Base-by-base conservation (phyloP, 352 stramenopile genomes). In the Peronospora destructor region DNA sequence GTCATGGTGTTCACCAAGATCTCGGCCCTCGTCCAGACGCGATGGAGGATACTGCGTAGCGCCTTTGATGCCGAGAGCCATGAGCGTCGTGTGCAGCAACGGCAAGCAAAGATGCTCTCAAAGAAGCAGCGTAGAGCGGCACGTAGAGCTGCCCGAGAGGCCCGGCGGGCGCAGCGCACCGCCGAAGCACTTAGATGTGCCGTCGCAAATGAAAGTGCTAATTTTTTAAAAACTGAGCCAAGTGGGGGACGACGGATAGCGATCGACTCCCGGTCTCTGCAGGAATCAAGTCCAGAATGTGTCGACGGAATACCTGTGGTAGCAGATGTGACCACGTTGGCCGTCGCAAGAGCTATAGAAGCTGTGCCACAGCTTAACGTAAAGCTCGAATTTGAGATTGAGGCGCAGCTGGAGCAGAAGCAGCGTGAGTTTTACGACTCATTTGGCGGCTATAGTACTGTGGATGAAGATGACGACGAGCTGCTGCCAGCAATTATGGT, bases 391-490 rank as follows among this genome's bases (percentile, higher is more conserved):
- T 45, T 58, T 45, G 45, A 66, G 26, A 43, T 56, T 4, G 49
- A 71, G 36, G 30, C 43, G 10, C 53, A 64, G 37, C 41, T 71
- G 25, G 61, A 66, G 41, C 57, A 70, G 29, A 71, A 67, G 43
- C 58, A 67, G 38, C 45, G 58, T 26, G 37, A 65, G 33, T 71
- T 71, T 40, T 65, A 66, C 53, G 65, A 71, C 19, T 74, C 65
- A 6, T 38, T 71, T 17, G 65, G 65, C 6, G 65, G 65, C 12
- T 74, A 74, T 61, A 74, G 53, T 44, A 74, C 65, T 26, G 50
- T 71, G 39, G 65, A 74, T 51, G 61, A 74, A 44, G 65, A 74
- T 32, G 65, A 74, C 1, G 65, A 71, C 30, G 65, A 71, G 30
- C 33, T 71, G 14, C 50, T 65, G 16, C 58, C 62, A 32, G 53